Conservation (phyloP, 805 yeast species). For the Myxozyma udenii region DNA sequence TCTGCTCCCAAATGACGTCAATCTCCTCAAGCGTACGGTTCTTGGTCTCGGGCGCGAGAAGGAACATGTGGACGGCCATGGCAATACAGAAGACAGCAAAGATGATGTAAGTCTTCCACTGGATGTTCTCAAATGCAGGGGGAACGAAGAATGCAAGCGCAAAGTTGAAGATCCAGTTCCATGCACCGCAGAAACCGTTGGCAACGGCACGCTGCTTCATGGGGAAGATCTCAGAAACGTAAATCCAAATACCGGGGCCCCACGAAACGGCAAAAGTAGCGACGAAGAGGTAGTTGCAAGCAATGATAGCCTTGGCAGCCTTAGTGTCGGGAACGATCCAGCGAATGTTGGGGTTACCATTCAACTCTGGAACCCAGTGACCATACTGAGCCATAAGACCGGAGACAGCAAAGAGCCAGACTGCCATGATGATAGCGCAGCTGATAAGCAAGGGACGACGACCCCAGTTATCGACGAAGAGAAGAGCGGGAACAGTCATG, state of each 20-base stretch:
- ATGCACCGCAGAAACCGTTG: slow-evolving; percentile 55
- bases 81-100: slow-evolving; percentile 53
- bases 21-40: slow-evolving; percentile 69
- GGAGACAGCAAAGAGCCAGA: slow-evolving; percentile 28
- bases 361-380: slow-evolving; percentile 22
- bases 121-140: slow-evolving; percentile 49
- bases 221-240: slow-evolving; percentile 63
- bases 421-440: slow-evolving; percentile 28
- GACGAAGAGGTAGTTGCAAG: slow-evolving; percentile 54
- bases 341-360: slow-evolving; percentile 28
- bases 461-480: slow-evolving; percentile 58
- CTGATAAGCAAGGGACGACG: slow-evolving; percentile 49
- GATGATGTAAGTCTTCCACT: slow-evolving; percentile 58
- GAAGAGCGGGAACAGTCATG: slow-evolving; percentile 60
- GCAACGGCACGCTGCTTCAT: slow-evolving; percentile 65
- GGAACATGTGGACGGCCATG: slow-evolving; percentile 45
- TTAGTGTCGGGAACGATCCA: slow-evolving; percentile 25
- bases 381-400: slow-evolving; percentile 31
- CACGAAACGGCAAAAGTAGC: slow-evolving; percentile 52
- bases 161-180: slow-evolving; percentile 64
- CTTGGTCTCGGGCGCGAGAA: slow-evolving; percentile 70
- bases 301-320: slow-evolving; percentile 48
- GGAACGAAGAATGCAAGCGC: slow-evolving; percentile 51
- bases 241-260: slow-evolving; percentile 57
- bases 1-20: slow-evolving; percentile 48